Evolutionary conservation across 805 yeast species (phyloP).

Genomic region (Ogataea minuta): DNA sequence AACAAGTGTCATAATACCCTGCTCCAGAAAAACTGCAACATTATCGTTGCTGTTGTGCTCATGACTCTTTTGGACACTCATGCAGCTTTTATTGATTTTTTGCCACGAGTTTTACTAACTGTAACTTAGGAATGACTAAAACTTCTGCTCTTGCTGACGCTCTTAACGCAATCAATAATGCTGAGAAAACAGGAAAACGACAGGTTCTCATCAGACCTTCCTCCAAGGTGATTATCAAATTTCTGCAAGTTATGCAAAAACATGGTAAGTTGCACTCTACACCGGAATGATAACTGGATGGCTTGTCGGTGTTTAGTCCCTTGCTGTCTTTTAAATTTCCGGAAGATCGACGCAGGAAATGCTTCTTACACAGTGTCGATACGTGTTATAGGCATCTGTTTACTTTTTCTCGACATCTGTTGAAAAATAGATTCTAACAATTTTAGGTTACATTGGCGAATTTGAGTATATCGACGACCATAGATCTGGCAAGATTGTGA

Average conservation of each 20-base stretch:
- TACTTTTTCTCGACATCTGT: slow-evolving; percentile 63
- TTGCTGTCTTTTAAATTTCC: slow-evolving; percentile 97
- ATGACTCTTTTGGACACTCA: slow-evolving; percentile 52
- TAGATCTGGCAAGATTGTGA: slow-evolving; percentile 98
- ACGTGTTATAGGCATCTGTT: slow-evolving; percentile 45
- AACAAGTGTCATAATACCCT: slow-evolving; percentile 20
- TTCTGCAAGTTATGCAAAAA: slow-evolving; percentile 95
- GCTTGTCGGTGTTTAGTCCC: slow-evolving; percentile 81
- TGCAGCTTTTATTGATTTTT: slow-evolving; percentile 39
- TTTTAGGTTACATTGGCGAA: slow-evolving; percentile 83
- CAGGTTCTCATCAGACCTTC: slow-evolving; percentile 98
- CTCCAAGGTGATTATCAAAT: slow-evolving; percentile 96
- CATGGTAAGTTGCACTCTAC: slow-evolving; percentile 64
- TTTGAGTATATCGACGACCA: slow-evolving; percentile 98
- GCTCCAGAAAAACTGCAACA: slow-evolving; percentile 13
- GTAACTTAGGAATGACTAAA: slow-evolving; percentile 72
- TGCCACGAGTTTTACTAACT: slow-evolving; percentile 32
- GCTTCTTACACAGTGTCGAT: slow-evolving; percentile 66
- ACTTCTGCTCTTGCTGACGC: slow-evolving; percentile 99
- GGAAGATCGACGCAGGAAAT: slow-evolving; percentile 61
- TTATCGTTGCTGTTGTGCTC: slow-evolving; percentile 31
- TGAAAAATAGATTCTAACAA: slow-evolving; percentile 33
- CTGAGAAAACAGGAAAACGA: slow-evolving; percentile 99
- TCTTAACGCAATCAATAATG: slow-evolving; percentile 96
- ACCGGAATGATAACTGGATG: slow-evolving; percentile 99